A percentile compares a stretch with the other conserved stretches of the same genome.
Conservation (phyloP, 2,329 filamentous ascomycete species). For the Talaromyces sp. region DNA sequence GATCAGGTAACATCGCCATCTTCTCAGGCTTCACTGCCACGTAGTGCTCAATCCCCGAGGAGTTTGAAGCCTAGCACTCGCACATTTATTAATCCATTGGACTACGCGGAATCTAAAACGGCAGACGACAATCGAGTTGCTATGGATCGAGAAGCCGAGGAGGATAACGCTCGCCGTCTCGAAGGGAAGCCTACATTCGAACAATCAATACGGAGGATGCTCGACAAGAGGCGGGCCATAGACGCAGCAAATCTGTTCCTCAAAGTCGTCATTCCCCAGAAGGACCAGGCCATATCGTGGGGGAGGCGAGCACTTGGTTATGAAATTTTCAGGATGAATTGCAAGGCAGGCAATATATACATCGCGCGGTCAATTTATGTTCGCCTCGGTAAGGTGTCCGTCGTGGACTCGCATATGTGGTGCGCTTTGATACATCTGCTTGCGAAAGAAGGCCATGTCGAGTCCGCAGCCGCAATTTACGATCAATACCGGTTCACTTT, state of each 20-base stretch:
- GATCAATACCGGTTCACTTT: slow-evolving; percentile 32
- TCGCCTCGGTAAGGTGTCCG: slow-evolving; percentile 35
- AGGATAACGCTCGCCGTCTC: slow-evolving; percentile 4
- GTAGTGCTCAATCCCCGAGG: neutral
- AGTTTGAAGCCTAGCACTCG: neutral
- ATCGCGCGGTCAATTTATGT: slow-evolving; percentile 42
- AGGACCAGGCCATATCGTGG: slow-evolving; percentile 25
- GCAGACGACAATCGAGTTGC: slow-evolving; percentile 6
- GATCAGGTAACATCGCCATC: neutral
- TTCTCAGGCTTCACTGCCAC: neutral
- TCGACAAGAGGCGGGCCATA: slow-evolving; percentile 33
- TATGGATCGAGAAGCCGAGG: slow-evolving; percentile 14
- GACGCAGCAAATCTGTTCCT: slow-evolving; percentile 43
- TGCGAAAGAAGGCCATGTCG: slow-evolving; percentile 39
- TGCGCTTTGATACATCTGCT: slow-evolving; percentile 39
- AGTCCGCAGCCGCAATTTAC: slow-evolving; percentile 39
- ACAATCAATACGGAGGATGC: slow-evolving; percentile 27
- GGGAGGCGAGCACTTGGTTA: slow-evolving; percentile 34
- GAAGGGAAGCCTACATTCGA: slow-evolving; percentile 15
- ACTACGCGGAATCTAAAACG: neutral
- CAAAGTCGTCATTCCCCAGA: slow-evolving; percentile 22
- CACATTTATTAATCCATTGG: neutral
- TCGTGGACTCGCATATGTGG: slow-evolving; percentile 40
- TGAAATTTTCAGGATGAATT: slow-evolving; percentile 39
- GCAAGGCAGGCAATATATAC: slow-evolving; percentile 40